Conservation (phyloP, 1,284 basidiomycete genomes). For the Neonothopanus nambi region DNA sequence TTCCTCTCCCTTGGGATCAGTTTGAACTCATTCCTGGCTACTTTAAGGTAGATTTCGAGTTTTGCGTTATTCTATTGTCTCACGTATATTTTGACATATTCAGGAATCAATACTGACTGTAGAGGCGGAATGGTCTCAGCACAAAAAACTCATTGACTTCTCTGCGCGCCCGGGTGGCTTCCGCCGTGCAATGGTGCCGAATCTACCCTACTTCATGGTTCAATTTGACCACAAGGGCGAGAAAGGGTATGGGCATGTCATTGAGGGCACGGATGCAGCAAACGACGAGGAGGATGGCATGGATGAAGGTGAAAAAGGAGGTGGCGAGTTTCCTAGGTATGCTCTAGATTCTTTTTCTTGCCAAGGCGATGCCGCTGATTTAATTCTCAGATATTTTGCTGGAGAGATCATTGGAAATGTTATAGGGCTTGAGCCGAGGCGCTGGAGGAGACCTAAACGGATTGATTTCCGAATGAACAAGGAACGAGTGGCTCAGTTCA, state of each 20-base stretch:
- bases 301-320: constrained; percentile 86
- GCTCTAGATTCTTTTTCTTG: constrained; percentile 28
- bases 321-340: constrained; percentile 85
- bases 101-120: constrained; percentile 91
- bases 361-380: neutral
- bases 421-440: constrained; percentile 84
- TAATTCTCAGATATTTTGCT: constrained; percentile 79
- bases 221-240: constrained; percentile 98
- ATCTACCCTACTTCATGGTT: constrained; percentile 98
- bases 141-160: constrained; percentile 96
- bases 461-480: constrained; percentile 73
- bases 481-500: constrained; percentile 69
- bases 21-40: constrained; percentile 89
- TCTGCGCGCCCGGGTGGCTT: constrained; percentile 86
- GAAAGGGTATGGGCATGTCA: constrained; percentile 96
- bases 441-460: constrained; percentile 80
- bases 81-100: neutral
- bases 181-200: constrained; percentile 90
- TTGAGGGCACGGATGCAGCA: constrained; percentile 78
- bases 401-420: constrained; percentile 94
- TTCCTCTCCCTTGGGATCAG: constrained; percentile 84
- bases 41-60: constrained; percentile 67
- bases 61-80: neutral
- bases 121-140: constrained; percentile 96
- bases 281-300: constrained; percentile 67